Conservation (phyloP, 2,329 filamentous ascomycete species). For the Juglanconis juglandina region DNA sequence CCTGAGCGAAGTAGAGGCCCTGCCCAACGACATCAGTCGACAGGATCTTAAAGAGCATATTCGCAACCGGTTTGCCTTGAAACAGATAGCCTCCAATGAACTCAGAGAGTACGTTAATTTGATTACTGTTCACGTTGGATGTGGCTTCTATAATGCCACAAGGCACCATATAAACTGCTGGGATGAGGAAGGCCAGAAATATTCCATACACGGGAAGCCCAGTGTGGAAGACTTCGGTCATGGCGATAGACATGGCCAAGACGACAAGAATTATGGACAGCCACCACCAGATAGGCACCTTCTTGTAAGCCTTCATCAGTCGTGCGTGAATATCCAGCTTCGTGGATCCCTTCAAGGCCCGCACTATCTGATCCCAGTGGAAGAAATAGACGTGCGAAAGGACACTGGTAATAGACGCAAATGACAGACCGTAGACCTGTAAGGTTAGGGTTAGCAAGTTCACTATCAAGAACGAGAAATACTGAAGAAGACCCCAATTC, state of each 20-base stretch:
- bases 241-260: slow-evolving; percentile 34
- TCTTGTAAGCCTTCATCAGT: slow-evolving; percentile 37
- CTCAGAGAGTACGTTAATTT: slow-evolving; percentile 44
- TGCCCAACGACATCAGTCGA: slow-evolving; percentile 40
- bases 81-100: slow-evolving; percentile 48
- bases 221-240: slow-evolving; percentile 43
- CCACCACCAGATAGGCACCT: slow-evolving; percentile 46
- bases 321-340: slow-evolving; percentile 39
- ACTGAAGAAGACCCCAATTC: too few relatives aligned
- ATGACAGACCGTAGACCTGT: slow-evolving; percentile 24
- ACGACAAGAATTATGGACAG: slow-evolving; percentile 29
- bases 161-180: slow-evolving; percentile 43
- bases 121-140: slow-evolving; percentile 34
- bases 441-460: neutral
- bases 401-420: slow-evolving; percentile 30
- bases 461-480: too few relatives aligned
- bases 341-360: slow-evolving; percentile 26
- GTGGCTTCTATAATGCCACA: slow-evolving; percentile 43
- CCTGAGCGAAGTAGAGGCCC: slow-evolving; percentile 43
- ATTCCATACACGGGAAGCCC: slow-evolving; percentile 43
- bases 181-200: slow-evolving; percentile 40
- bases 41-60: slow-evolving; percentile 43
- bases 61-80: slow-evolving; percentile 42
- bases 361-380: slow-evolving; percentile 52
- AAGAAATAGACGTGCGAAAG: slow-evolving; percentile 55